phyloP scores from a whole-genome alignment of 2,329 filamentous ascomycete genomes.

The Thermomyces lanuginosus region DNA sequence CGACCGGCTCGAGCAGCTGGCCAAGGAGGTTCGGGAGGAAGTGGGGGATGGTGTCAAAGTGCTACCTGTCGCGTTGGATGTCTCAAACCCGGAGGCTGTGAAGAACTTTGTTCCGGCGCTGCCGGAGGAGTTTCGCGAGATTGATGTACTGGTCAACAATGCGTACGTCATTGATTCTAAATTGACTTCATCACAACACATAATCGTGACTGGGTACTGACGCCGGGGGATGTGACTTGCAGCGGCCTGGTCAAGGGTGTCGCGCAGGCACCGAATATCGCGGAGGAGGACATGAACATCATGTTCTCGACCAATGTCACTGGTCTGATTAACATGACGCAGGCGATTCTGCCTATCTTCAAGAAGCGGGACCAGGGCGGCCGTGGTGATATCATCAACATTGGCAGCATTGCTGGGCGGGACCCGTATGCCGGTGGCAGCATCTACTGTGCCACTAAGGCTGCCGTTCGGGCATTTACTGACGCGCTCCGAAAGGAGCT shows the following conservation, averaged over 20 bases:
- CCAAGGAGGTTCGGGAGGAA: constrained; percentile 57
- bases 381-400: constrained; percentile 84
- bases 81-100: constrained; percentile 64
- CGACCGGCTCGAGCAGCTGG: constrained; percentile 61
- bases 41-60: constrained; percentile 69
- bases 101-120: constrained; percentile 53
- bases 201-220: no score
- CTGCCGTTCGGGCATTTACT: constrained; percentile 70
- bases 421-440: constrained; percentile 71
- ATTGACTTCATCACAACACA: neutral
- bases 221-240: no score
- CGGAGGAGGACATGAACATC: constrained; percentile 59
- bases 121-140: constrained; percentile 66
- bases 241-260: constrained; percentile 82
- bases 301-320: constrained; percentile 94
- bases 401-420: constrained; percentile 80
- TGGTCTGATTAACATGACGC: constrained; percentile 90
- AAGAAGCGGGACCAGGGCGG: constrained; percentile 53
- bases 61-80: constrained; percentile 67
- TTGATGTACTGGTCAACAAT: constrained; percentile 90
- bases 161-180: constrained; percentile 46
- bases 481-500: constrained; percentile 70
- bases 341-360: constrained; percentile 72
- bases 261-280: constrained; percentile 69
- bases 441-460: constrained; percentile 90